Conservation (phyloP, 2,329 filamentous ascomycete species). For the Colletotrichum eremochloae region DNA sequence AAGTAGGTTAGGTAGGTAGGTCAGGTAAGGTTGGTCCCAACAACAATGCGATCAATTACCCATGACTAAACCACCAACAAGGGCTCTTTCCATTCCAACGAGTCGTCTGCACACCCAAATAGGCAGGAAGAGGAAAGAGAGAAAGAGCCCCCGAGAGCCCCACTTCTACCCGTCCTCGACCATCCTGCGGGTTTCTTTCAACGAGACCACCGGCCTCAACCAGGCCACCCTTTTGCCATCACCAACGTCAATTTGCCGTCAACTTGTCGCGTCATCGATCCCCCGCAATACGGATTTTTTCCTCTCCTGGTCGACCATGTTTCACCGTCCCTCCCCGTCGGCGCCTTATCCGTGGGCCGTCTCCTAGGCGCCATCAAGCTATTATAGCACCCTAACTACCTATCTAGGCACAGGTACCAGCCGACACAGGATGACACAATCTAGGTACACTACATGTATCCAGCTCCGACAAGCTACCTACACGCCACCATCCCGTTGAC, state of each 20-base stretch:
- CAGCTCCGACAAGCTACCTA: not conserved
- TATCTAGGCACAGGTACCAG: slow-evolving; percentile 14
- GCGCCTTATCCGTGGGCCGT: not conserved
- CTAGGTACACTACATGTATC: not conserved
- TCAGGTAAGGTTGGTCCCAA: no score
- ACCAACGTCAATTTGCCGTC: not conserved
- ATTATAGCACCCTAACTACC: not conserved
- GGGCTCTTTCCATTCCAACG: not conserved
- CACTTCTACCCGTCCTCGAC: slow-evolving; percentile 8
- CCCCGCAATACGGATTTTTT: not conserved
- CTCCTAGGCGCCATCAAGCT: not conserved
- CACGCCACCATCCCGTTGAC: slow-evolving; percentile 1
- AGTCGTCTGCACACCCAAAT: not conserved
- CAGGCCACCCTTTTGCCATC: not conserved
- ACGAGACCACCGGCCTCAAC: slow-evolving; percentile 15
- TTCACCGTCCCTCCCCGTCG: not conserved
- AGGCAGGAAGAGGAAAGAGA: not conserved
- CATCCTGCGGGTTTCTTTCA: slow-evolving; percentile 15
- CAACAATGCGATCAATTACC: no score
- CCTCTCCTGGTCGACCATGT: not conserved
- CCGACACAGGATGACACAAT: slow-evolving; percentile 5
- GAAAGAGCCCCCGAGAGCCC: not conserved
- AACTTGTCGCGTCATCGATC: not conserved
- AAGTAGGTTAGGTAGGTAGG: no score
- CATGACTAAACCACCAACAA: no score